A percentile compares a stretch with the other conserved stretches of the same genome.
phyloP scores from a whole-genome alignment of 2,329 filamentous ascomycete species.

The Colletotrichum filicis region DNA sequence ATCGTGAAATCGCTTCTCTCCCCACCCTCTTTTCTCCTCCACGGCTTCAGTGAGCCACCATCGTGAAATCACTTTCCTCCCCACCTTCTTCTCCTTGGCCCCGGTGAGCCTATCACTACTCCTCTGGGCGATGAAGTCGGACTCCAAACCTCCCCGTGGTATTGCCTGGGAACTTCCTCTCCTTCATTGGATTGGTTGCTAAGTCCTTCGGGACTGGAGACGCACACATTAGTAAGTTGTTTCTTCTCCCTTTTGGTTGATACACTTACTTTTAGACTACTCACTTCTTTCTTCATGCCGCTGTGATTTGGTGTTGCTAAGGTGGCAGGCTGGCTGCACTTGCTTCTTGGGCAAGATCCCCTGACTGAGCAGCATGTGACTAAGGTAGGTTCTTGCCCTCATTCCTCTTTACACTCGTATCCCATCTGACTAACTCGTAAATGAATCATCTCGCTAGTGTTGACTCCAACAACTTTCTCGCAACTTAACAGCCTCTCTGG shows the following conservation, averaged over 20 bases:
- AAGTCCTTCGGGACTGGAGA: conserved; percentile 11
- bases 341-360: neutral
- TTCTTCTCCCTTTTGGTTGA: neutral
- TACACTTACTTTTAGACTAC: neutral
- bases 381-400: no score
- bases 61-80: neutral
- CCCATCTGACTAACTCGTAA: no score
- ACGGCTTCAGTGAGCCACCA: neutral
- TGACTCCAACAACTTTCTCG: no score
- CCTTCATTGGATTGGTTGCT: conserved; percentile 13
- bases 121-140: conserved; percentile 25
- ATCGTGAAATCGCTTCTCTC: neutral
- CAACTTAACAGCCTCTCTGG: no score
- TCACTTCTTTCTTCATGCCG: neutral
- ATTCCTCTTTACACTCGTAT: no score
- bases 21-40: neutral
- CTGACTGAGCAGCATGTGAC: no score
- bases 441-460: no score
- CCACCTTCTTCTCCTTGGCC: neutral
- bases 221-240: neutral
- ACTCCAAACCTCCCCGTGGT: conserved; percentile 31
- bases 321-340: neutral
- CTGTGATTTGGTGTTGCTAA: neutral
- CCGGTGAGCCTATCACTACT: conserved; percentile 21
- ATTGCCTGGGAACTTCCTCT: conserved; percentile 28